Evolutionary conservation across 371 early-diverging fungal genomes (phyloP), one percentile per base, ranked within the genome.

Genomic region (Actinomucor elegans): DNA sequence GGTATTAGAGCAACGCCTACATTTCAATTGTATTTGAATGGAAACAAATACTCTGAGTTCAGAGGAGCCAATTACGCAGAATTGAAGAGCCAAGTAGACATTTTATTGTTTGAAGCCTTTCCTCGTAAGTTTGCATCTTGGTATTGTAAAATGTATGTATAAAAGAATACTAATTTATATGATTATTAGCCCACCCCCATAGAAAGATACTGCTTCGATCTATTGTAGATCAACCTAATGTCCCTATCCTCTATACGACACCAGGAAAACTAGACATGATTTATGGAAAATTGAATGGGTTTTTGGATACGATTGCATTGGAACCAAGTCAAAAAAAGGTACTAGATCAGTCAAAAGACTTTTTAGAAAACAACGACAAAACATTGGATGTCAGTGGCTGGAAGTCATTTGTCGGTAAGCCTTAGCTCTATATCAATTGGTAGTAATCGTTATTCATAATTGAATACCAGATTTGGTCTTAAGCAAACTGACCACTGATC

Each of bases 1-100:
- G 54, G 67, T 35, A 70, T 91, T 20, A 64, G 80, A 11, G 86
- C 84, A 3, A 88, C 87, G 2, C 90, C 90, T 21, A 89, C 90
- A 1, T 89, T 89, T 57, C 71, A 80, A 48, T 77, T 84, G 33
- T 86, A 80, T 46, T 57, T 82, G 11, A 71, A 84, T 20, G 89
- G 87, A 0, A 51, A 78, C 32, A 73, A 80, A 69, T 73, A 76
- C 42, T 69, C 75, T 10, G 83, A 81, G 47, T 84, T 89, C 56
- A 75, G 69, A 10, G 89, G 91, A 11, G 91, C 91, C 5, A 71
- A 88, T 55, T 71, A 68, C 37, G 74, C 76, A 15, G 86, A 88
- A 49, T 71, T 90, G 26, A 71, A 80, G 54, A 79, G 80, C 36
- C 75, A 72, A 14, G 73, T 90, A 6, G 82, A 88, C 8, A 46